phyloP scores from a whole-genome alignment of 2,329 filamentous ascomycete genomes.

The Aureobasidium leucospermi region DNA sequence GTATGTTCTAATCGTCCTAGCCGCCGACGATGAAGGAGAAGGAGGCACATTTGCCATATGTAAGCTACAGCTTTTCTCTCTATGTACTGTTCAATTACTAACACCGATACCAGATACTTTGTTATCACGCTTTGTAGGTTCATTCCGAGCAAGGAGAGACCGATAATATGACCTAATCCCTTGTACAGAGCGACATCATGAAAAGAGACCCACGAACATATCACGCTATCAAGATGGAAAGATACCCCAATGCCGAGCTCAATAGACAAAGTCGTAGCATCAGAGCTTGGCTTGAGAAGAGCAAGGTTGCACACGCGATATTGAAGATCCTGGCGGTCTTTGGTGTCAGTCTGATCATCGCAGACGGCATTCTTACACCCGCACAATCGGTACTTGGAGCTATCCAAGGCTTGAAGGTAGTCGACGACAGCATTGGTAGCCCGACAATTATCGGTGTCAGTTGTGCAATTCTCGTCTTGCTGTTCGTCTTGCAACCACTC shows the following conservation, averaged over 20 bases:
- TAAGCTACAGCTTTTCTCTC: neutral
- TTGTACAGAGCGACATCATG: slow-evolving; percentile 48
- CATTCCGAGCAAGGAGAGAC: neutral
- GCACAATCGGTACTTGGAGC: slow-evolving; percentile 65
- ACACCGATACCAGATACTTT: slow-evolving; percentile 40
- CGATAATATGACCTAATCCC: neutral
- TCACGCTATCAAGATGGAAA: slow-evolving; percentile 51
- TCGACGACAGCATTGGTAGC: slow-evolving; percentile 48
- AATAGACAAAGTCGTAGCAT: slow-evolving; percentile 45
- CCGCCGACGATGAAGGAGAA: slow-evolving; percentile 63
- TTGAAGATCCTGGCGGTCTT: slow-evolving; percentile 58
- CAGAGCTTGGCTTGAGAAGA: slow-evolving; percentile 52
- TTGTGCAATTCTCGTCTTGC: slow-evolving; percentile 56
- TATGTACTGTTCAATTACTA: neutral
- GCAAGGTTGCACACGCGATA: slow-evolving; percentile 42
- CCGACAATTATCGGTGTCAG: slow-evolving; percentile 55
- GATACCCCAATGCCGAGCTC: slow-evolving; percentile 52
- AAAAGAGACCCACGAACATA: slow-evolving; percentile 51
- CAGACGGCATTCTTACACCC: slow-evolving; percentile 59
- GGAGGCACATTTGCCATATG: slow-evolving; percentile 62
- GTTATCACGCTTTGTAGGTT: slow-evolving; percentile 50
- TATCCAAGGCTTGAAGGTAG: slow-evolving; percentile 55
- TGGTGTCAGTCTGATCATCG: slow-evolving; percentile 61
- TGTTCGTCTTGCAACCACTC: slow-evolving; percentile 59
- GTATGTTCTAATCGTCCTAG: slow-evolving; percentile 59